Evolutionary conservation across 2,329 filamentous ascomycete genomes (phyloP), one percentile per base, ranked within the genome.

Genomic region (Aureobasidium vineae): DNA sequence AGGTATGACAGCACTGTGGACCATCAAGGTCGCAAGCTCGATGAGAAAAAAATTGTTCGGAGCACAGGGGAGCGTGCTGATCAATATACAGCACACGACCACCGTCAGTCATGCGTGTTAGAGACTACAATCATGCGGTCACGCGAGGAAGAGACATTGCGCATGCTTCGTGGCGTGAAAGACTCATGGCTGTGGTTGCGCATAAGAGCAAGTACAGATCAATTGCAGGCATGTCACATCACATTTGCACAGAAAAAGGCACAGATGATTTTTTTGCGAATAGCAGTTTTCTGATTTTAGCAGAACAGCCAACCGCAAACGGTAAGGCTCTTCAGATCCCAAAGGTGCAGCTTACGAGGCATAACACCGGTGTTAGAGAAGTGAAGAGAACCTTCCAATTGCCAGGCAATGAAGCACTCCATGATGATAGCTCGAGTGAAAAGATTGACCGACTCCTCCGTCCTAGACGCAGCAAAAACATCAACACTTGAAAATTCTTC

Each of bases 241-340:
- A 60, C 56, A 38, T 10, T 28, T 31, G 54, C 54, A 59, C 23
- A 8, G 10, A 15, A 26, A 26, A 2, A 13, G 40, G 40, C 31
- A 45, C 54, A 54, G 4, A 2, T 13, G 19, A 19, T 41, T 36
- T 56, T 57, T 64, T 64, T 64, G 61, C 47, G 61, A 64, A 54
- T 64, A 64, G 61, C 61, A 64, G 61, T 53, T 64, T 64, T 64
- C 61, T 64, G 61, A 64, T 64, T 64, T 64, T 64, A 3, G 33
- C 61, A 64, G 61, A 64, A 64, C 61, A 64, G 61, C 61, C 61
- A 64, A 53, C 61, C 61, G 49, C 61, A 64, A 36, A 64, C 7
- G 49, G 61, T 26, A 64, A 43, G 49, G 49, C 36, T 45, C 38
- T 31, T 53, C 47, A 45, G 26, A 41, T 49, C 49, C 21, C 61